Base-by-base conservation (phyloP, 176 grass and related monocot genomes). In the Ensete ventricosum region DNA sequence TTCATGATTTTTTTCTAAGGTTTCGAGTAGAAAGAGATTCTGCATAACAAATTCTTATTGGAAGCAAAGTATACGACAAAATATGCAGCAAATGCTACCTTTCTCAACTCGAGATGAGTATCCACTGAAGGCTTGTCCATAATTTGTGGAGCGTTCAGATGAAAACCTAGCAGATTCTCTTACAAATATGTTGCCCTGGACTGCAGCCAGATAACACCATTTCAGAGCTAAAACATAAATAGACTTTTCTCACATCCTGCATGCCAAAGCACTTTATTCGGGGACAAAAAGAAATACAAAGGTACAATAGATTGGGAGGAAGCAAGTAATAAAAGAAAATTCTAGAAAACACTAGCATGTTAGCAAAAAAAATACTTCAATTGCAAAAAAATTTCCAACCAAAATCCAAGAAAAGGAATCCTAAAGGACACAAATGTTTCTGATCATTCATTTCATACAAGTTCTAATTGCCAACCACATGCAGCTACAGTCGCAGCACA, bases 131-230 rank as follows among this genome's bases (percentile, higher is more conserved):
- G 65, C 83, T 72, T 69, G 69, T 50, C 77, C 69, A 10, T 71
- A 63, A 79, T 75, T 79, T 80, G 68, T n/a, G 1, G 52, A 55
- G 52, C 84, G 81, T 55, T 83, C 76, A 57, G 86, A 92, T 50
- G 90, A 92, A 73, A 84, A 92, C 50, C 53, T 84, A 57, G 90
- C 77, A 68, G 84, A 64, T 78, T 89, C 86, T 87, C 84, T 89
- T 10, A 91, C 85, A 85, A 91, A 88, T 19, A 78, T 67, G 67
- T 88, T 52, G 2, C 71, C 85, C 71, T 88, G 77, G 22, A 91
- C 89, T 91, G 81, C 27, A 88, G 14, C 51, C 43, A 70, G 1
- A 20, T 60, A 62, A 69, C 43, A 12, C 16, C 71, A 52, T 21
- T 26, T 26, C 81, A 69, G 79, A 72, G 5, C 52, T 57, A 52